These are phyloP conservation scores for Daldinia sp. DNA, from an alignment of 2,329 filamentous ascomycete genomes.

Conservation along the genomic window DNA sequence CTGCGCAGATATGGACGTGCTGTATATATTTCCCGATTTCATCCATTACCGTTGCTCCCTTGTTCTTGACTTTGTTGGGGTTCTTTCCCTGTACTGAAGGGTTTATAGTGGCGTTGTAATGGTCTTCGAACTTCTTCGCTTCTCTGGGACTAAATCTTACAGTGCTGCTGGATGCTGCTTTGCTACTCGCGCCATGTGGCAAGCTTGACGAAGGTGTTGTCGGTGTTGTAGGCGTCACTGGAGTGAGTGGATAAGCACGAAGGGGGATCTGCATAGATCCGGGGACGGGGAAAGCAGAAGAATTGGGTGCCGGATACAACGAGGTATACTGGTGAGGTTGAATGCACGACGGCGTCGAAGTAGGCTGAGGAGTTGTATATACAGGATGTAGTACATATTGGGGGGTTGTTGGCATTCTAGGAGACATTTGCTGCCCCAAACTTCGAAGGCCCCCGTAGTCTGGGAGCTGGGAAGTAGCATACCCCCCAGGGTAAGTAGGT, in stretches of 20 bases:
- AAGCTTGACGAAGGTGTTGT: constrained; percentile 7
- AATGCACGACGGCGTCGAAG: constrained; percentile 25
- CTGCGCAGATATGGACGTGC: constrained; percentile 46
- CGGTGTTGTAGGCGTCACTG: constrained; percentile 15
- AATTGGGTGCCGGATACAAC: constrained; percentile 18
- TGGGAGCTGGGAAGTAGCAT: constrained; percentile 10
- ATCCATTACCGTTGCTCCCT: background rate
- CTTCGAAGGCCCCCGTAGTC: constrained; percentile 8
- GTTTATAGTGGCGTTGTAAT: constrained; percentile 23
- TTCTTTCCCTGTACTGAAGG: constrained; percentile 9
- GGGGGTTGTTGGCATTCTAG: background rate
- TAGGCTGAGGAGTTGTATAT: constrained; percentile 21
- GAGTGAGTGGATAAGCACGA: constrained; percentile 22
- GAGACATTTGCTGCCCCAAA: constrained; percentile 17
- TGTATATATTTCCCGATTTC: constrained; percentile 42
- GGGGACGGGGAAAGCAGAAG: constrained; percentile 9
- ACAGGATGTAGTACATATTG: constrained; percentile 25
- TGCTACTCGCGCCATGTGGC: background rate
- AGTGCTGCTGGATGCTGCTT: background rate
- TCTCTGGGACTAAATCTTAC: constrained; percentile 22
- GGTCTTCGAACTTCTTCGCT: constrained; percentile 33
- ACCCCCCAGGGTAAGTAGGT: constrained; percentile 5
- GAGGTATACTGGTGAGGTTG: constrained; percentile 12
- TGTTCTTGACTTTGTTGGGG: constrained; percentile 1
- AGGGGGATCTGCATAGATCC: background rate